Conservation (phyloP, 192 early-diverging fungal species). For the Gryganskiella cystojenkinii region DNA sequence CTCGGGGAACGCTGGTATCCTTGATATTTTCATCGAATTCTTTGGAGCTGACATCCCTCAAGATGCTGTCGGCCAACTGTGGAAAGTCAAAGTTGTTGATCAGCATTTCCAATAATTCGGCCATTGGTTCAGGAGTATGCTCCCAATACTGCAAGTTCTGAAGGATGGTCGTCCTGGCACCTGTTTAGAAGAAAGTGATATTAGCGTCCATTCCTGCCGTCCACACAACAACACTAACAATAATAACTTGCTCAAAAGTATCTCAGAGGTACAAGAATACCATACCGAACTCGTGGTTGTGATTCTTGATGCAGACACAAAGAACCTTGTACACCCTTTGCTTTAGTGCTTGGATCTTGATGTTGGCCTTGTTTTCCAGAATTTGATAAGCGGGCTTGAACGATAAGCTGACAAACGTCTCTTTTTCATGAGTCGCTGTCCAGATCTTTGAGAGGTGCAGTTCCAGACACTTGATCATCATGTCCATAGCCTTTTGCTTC, state of each 20-base stretch:
- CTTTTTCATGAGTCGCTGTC: slow-evolving; percentile 75
- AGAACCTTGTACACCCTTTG: slow-evolving; percentile 71
- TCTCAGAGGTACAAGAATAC: not conserved
- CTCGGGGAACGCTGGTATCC: slow-evolving; percentile 85
- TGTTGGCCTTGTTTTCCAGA: slow-evolving; percentile 80
- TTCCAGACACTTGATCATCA: slow-evolving; percentile 60
- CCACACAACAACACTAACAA: too few relatives aligned
- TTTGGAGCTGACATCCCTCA: slow-evolving; percentile 68
- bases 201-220: too few relatives aligned
- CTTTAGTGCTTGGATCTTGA: slow-evolving; percentile 72
- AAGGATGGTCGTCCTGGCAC: slow-evolving; percentile 78
- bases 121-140: slow-evolving; percentile 85
- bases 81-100: slow-evolving; percentile 69
- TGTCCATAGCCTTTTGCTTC: slow-evolving; percentile 67
- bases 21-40: slow-evolving; percentile 63
- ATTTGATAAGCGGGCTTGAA: slow-evolving; percentile 81
- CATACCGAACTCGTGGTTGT: slow-evolving; percentile 80
- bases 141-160: slow-evolving; percentile 90
- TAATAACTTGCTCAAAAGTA: not conserved
- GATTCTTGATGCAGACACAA: slow-evolving; percentile 80
- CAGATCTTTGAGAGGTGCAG: slow-evolving; percentile 78
- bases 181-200: slow-evolving; percentile 30
- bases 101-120: slow-evolving; percentile 74
- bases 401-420: slow-evolving; percentile 76
- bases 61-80: slow-evolving; percentile 78